phyloP scores from a whole-genome alignment of 2,329 filamentous ascomycete genomes.

The Tolypocladium endophyticum region DNA sequence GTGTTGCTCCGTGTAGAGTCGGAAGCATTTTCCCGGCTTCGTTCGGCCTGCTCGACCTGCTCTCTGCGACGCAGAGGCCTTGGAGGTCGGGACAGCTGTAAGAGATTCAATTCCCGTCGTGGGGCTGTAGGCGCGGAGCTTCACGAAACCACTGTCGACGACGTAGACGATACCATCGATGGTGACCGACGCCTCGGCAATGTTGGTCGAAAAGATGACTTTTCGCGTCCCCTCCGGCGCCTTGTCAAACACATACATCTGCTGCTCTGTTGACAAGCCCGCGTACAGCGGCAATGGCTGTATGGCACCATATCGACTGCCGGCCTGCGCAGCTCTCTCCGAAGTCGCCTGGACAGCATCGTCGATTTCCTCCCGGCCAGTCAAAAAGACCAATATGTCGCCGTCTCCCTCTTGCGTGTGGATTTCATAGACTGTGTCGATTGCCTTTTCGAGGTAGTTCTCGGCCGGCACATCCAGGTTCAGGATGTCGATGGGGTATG shows the following conservation, averaged over 20 bases:
- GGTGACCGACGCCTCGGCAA: conserved; percentile 91
- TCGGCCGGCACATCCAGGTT: conserved; percentile 71
- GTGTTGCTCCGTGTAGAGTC: conserved; percentile 73
- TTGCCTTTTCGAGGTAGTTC: conserved; percentile 75
- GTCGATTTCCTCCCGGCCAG: conserved; percentile 89
- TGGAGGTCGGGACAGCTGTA: conserved; percentile 71
- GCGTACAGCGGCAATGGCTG: conserved; percentile 68
- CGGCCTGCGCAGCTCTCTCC: conserved; percentile 57
- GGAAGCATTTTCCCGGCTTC: conserved; percentile 84
- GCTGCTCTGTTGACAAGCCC: conserved; percentile 78
- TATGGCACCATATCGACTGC: conserved; percentile 15
- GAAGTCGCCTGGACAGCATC: conserved; percentile 66
- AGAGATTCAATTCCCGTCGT: conserved; percentile 78
- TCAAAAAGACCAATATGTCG: conserved; percentile 85
- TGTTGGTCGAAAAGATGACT: conserved; percentile 89
- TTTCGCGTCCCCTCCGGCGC: conserved; percentile 75
- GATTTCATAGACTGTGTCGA: conserved; percentile 79
- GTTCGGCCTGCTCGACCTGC: conserved; percentile 85
- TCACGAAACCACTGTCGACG: conserved; percentile 83
- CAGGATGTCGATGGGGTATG: conserved; percentile 79
- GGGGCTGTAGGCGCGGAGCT: conserved; percentile 78
- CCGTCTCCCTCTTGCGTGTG: conserved; percentile 71
- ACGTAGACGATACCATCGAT: conserved; percentile 89
- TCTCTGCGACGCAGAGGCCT: conserved; percentile 85
- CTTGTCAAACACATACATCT: conserved; percentile 90